Conservation (phyloP, 805 yeast species). For the Pichia cephalocereana region DNA sequence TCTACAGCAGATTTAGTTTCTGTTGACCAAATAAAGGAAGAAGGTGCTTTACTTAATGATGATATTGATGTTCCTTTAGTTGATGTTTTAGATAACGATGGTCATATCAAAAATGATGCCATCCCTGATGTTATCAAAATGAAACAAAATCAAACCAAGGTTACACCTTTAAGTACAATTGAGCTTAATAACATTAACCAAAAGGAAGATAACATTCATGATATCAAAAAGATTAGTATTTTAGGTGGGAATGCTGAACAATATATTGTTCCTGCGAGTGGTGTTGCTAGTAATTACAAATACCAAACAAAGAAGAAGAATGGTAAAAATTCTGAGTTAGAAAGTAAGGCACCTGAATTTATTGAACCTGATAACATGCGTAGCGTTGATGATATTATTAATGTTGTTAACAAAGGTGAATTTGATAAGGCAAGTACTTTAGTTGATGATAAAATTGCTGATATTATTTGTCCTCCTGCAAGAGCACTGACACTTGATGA, state of each 20-base stretch:
- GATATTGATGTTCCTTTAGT: conserved; percentile 44
- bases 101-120: conserved; percentile 42
- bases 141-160: background rate
- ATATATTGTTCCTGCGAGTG: conserved; percentile 29
- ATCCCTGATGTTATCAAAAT: conserved; percentile 22
- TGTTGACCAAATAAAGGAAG: conserved; percentile 29
- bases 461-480: conserved; percentile 2
- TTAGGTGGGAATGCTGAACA: conserved; percentile 26
- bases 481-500: conserved; percentile 9
- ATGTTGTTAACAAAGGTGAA: conserved; percentile 25
- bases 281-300: conserved; percentile 10
- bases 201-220: conserved; percentile 3
- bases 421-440: conserved; percentile 11
- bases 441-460: conserved; percentile 9
- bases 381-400: conserved; percentile 25
- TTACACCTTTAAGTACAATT: background rate
- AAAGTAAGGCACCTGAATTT: conserved; percentile 10
- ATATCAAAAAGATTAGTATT: conserved; percentile 11
- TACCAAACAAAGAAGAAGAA: conserved; percentile 3
- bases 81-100: conserved; percentile 42
- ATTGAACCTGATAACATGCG: conserved; percentile 18
- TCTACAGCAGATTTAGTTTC: conserved; percentile 21
- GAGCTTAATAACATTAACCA: background rate
- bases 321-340: background rate
- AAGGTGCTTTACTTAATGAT: conserved; percentile 50